Evolutionary conservation across 2,329 filamentous ascomycete species (phyloP), one percentile per base, ranked within the genome.

Genomic region (Ophiocordyceps camponoti-leonardi): DNA sequence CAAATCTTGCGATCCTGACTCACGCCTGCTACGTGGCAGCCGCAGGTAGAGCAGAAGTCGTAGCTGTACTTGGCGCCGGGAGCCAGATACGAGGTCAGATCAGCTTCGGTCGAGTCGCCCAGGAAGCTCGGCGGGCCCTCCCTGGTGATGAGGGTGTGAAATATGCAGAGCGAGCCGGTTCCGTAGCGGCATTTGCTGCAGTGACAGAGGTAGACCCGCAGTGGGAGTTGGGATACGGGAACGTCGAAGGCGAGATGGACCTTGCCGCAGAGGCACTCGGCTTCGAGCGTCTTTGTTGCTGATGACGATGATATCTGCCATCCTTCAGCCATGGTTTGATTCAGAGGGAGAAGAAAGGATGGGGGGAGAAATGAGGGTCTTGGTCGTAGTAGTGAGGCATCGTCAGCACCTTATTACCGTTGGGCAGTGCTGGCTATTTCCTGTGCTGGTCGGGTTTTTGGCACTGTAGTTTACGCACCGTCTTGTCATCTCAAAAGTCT

Each of bases 1-100:
- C 67, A 71, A 12, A 56, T 50, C 19, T 53, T 53, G 4, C 57
- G 53, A 18, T 55, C 51, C 2, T 61, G 44, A 20, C 57, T 59
- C 18, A 58, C 51, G 44, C 64, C 60, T 4, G 61, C 62, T n/a
- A 69, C 56, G 47, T 70, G 67, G 45, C 65, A 65, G 43, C 68
- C 66, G 46, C 68, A 71, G 0, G 63, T 65, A 13, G 56, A 60
- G 55, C 68, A 72, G 48, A 70, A 71, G 48, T 64, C 58, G 47
- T 63, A 64, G 18, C 58, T 57, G n/a, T 54, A 56, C 7, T 50
- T 31, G 12, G 55, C 54, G 3, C 50, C 50, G 4, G 53, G 45
- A 31, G 63, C 54, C n/a, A 53, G 47, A 49, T 68, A 70, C 7
- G 55, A 50, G 2, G 61, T 61, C 47, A 69, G 49, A n/a, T 58